Evolutionary conservation across 345 rosid species (phyloP).

Genomic region (Pseudoturritis turrita): DNA sequence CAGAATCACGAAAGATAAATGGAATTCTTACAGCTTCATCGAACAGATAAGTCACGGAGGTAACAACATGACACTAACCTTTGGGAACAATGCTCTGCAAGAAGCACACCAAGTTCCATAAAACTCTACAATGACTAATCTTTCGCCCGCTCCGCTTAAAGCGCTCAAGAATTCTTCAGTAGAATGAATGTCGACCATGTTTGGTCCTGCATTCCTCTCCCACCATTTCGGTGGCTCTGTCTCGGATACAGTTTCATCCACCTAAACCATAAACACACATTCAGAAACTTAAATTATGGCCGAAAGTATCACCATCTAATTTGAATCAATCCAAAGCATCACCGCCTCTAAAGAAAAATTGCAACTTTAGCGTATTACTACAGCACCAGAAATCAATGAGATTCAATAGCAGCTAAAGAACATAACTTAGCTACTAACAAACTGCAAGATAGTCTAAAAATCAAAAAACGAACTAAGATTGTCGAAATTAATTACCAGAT

Average conservation of each 20-base stretch:
- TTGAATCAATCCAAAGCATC: background rate
- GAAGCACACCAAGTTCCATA: slow-evolving; percentile 99
- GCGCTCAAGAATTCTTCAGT: slow-evolving; percentile 75
- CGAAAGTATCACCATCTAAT: background rate
- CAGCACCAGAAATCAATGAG: background rate
- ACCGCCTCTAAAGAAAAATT: background rate
- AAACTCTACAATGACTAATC: slow-evolving; percentile 87
- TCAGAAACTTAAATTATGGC: background rate
- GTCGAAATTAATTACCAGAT: too few species aligned
- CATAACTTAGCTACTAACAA: background rate
- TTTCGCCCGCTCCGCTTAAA: slow-evolving; percentile 70
- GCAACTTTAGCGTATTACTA: background rate
- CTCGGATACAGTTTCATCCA: slow-evolving; percentile 39
- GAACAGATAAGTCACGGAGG: background rate
- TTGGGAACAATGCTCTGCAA: slow-evolving; percentile 82
- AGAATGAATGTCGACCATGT: slow-evolving; percentile 88
- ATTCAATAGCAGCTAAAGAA: background rate
- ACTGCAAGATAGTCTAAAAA: background rate
- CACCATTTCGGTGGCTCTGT: slow-evolving; percentile 91
- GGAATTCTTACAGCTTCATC: background rate
- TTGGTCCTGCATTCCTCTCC: slow-evolving; percentile 79
- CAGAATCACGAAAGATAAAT: background rate
- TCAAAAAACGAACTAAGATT: background rate
- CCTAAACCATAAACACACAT: slow-evolving; percentile 25
- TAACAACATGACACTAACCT: slow-evolving; percentile 35